These are phyloP conservation scores for Chrysoporthe austroafricana DNA, from an alignment of 2,329 filamentous ascomycete genomes.

Conservation along the genomic window DNA sequence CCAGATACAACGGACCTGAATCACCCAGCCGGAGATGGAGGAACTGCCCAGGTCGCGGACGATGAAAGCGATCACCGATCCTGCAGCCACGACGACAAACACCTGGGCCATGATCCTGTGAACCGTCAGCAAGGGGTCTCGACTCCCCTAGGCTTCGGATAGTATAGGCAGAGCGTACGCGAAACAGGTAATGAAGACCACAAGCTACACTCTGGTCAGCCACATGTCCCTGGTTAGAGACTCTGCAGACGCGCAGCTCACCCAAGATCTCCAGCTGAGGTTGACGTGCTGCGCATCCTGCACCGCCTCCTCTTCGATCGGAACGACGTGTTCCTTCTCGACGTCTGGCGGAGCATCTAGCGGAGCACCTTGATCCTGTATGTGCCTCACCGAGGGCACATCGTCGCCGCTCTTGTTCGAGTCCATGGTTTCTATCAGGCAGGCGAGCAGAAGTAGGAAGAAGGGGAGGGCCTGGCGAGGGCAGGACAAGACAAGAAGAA, in stretches of 20 bases:
- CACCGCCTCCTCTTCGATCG: conserved; percentile 39
- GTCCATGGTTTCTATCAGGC: background rate
- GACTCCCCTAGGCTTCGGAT: background rate
- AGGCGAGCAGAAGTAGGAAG: background rate
- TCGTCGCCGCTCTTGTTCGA: conserved; percentile 15
- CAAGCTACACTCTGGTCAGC: conserved; percentile 34
- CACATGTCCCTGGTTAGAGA: too few relatives aligned
- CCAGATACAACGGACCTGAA: conserved; percentile 44
- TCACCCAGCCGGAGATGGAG: conserved; percentile 58
- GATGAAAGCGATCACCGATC: conserved; percentile 60
- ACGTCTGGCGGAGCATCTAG: background rate
- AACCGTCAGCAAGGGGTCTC: background rate
- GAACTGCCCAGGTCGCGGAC: conserved; percentile 56
- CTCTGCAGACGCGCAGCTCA: conserved; percentile 31
- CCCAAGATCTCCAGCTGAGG: conserved; percentile 60
- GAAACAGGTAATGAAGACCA: conserved; percentile 53
- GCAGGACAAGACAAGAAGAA: background rate
- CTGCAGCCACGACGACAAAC: conserved; percentile 59
- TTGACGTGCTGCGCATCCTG: conserved; percentile 46
- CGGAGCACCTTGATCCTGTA: conserved; percentile 2
- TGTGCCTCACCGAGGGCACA: conserved; percentile 12
- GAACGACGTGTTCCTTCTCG: conserved; percentile 27
- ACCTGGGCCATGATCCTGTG: conserved; percentile 55
- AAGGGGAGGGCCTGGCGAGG: background rate
- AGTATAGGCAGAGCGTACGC: conserved; percentile 38